Evolutionary conservation across 164 flowering plant species (phyloP), one percentile per base, ranked within the genome.

Genomic region (Vitis rupestris): DNA sequence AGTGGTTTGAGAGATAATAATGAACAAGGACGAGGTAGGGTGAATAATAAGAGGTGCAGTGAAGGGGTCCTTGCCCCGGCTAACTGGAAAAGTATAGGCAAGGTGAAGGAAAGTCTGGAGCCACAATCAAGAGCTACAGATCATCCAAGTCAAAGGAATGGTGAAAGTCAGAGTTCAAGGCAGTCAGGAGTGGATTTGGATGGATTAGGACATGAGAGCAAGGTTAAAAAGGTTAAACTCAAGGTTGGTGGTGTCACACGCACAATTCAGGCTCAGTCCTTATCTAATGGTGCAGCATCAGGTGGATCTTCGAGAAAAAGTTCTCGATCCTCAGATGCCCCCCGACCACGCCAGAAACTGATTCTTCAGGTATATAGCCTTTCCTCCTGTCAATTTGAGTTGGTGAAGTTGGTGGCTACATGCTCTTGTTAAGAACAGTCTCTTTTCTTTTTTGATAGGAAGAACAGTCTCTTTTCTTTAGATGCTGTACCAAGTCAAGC

Each of bases 171-270:
- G 37, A 70, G 67, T 65, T 16, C 61, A 10, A 78, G 74, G 70
- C 70, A 72, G 30, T 63, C 62, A 13, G 81, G 71, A 19, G 73
- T 51, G 4, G 10, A 3, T 57, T 58, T 60, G 12, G 88, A 81
- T 79, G 84, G 75, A 44, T 60, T 50, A 17, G 86, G 77, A 64
- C 80, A 66, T 77, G 88, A 90, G 64, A 83, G 62, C 71, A 87
- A 79, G 79, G 85, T 85, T 19, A 90, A 86, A 75, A 93, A 85
- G 61, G 87, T 95, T n/a, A 95, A 90, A 77, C 89, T 93, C 54
- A 95, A 85, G 82, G 89, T 95, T 68, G 91, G 91, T 60, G 95
- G 98, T 16, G 87, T 90, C 19, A 87, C 87, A 6, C 88, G 79
- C 37, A 90, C 93, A 16, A 84, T 93, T 62, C 88, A 90, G 65